These are phyloP conservation scores for Aechmea fasciata DNA, from an alignment of 176 grass and related monocot species.

Conservation along the genomic window DNA sequence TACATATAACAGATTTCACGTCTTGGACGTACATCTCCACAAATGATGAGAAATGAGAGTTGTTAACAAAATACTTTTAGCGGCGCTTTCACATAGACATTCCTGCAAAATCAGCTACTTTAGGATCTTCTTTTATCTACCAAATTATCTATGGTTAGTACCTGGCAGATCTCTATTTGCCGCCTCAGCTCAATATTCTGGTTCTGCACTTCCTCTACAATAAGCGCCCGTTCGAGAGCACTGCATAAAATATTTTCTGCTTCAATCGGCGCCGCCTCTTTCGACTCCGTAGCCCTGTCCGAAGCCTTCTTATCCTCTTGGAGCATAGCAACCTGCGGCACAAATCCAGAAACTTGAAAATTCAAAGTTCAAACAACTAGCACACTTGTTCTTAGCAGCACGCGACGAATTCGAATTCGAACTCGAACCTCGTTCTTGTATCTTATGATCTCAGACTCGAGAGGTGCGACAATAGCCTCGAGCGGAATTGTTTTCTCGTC, in stretches of 20 bases:
- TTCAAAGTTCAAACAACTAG: not conserved
- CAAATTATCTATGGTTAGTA: slow-evolving; percentile 2
- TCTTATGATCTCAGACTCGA: slow-evolving; percentile 77
- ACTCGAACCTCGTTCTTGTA: slow-evolving; percentile 79
- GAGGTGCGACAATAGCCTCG: slow-evolving; percentile 61
- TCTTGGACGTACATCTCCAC: too few relatives aligned
- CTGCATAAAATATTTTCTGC: slow-evolving; percentile 59
- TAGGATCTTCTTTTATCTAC: too few relatives aligned
- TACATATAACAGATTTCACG: too few relatives aligned
- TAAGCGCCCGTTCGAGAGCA: slow-evolving; percentile 75
- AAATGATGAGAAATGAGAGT: not conserved
- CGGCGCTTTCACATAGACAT: not conserved
- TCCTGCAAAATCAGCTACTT: not conserved
- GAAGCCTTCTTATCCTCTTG: slow-evolving; percentile 81
- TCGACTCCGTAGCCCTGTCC: slow-evolving; percentile 60
- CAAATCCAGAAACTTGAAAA: not conserved
- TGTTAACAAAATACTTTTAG: not conserved
- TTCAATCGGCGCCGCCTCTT: slow-evolving; percentile 76
- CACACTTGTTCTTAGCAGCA: not conserved
- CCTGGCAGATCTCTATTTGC: slow-evolving; percentile 88
- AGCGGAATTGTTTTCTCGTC: slow-evolving; percentile 71
- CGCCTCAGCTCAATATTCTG: slow-evolving; percentile 72
- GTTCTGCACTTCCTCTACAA: slow-evolving; percentile 79
- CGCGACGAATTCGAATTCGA: not conserved
- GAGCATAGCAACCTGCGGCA: slow-evolving; percentile 54